Conservation (phyloP, 257 asterid species). For the Osmanthus fragrans region DNA sequence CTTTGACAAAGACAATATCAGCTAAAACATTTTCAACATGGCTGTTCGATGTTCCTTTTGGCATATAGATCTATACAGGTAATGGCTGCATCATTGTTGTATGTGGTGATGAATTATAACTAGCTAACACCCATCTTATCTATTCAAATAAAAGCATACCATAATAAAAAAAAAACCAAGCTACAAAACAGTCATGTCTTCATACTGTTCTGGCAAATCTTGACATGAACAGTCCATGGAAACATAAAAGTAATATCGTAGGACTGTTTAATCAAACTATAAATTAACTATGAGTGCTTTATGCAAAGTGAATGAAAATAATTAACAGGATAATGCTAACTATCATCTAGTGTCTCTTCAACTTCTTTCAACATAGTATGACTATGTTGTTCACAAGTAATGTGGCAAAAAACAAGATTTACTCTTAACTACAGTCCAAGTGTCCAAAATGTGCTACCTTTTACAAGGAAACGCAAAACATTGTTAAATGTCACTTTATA, state of each 20-base stretch:
- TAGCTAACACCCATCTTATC: background rate
- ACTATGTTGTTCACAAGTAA: background rate
- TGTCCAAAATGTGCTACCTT: background rate
- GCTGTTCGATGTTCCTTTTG: background rate
- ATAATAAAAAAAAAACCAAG: background rate
- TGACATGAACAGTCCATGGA: background rate
- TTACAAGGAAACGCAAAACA: background rate
- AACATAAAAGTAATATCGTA: background rate
- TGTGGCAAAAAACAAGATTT: background rate
- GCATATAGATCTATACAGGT: background rate
- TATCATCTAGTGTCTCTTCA: background rate
- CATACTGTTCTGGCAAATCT: background rate
- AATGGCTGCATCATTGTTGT: background rate
- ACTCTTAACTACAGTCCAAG: background rate
- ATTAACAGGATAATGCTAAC: background rate
- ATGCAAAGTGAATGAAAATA: background rate
- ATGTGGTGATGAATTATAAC: background rate
- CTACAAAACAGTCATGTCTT: background rate
- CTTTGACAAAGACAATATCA: background rate
- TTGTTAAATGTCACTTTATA: background rate
- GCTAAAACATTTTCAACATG: background rate
- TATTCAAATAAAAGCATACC: conserved; percentile 7
- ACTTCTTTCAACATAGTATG: background rate
- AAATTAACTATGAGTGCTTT: background rate
- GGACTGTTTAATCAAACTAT: background rate